Evolutionary conservation across 306 rosid species (phyloP), one percentile per base, ranked within the genome.

Genomic region (Ammopiptanthus mongolicus): DNA sequence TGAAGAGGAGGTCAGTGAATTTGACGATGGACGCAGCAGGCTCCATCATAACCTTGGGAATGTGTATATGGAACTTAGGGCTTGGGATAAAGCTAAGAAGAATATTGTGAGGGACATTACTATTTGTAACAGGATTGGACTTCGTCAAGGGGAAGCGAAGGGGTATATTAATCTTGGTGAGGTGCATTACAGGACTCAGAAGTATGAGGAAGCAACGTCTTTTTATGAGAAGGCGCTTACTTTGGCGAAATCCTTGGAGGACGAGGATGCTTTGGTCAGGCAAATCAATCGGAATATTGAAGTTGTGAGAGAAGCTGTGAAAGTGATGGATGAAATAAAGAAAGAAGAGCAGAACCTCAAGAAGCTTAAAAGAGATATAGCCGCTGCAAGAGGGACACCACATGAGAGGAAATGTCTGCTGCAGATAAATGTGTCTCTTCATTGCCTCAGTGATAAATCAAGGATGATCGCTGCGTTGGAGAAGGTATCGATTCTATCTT

Each of bases 11-110:
- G 82, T 91, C 31, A 53, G 65, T n/a, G 86, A 79, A 78, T 59
- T 69, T 21, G 88, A 95, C 36, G 97, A 84, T 50, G 88, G 86
- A 14, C 91, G 97, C 21, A 95, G 87, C 69, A 87, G 98, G 87
- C 93, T 95, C 31, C 96, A 90, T 80, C 97, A 95, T 85, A 88
- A 89, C 84, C 96, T 95, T 71, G 98, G 98, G 57, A 81, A 80
- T 75, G 90, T 91, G 65, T 95, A 86, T 62, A 82, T 81, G 73
- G 93, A 91, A 70, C 82, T 95, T 31, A 91, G 96, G 85, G 34
- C 37, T 81, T 95, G 98, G 98, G 82, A 78, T 31, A 52, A 88
- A 4, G 97, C 97, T 33, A 79, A 47, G 77, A 73, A 83, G 56
- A 74, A 95, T 74, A 89, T 95, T 42, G 85, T 79, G 75, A 88